Evolutionary conservation across 2,329 filamentous ascomycete species (phyloP), one percentile per base, ranked within the genome.

Genomic region (Fusarium tjaetaba): DNA sequence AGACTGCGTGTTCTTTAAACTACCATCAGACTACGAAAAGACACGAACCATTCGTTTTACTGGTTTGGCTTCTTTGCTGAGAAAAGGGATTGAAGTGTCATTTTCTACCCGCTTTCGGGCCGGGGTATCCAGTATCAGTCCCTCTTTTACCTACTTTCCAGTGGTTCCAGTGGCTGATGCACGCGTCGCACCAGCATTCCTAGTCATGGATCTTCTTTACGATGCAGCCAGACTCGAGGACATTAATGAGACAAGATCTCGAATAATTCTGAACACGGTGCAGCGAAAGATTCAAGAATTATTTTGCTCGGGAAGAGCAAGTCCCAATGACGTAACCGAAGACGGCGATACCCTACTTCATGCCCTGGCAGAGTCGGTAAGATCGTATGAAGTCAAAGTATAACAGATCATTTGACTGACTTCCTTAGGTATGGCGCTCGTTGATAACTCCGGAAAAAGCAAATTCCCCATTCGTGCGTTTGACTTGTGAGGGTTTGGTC

Each of bases 341-440:
- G 0, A 10, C 0, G 16, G 5, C 9, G 0, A 3, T 0, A 49
- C 46, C 28, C 28, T 49, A 5, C 46, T 49, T 18, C 15, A 49
- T 32, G 0, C 0, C 7, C 20, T 48, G 0, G 5, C 5, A 2
- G 0, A 0, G 0, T 2, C 20, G 8, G 46, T 49, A 49, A n/a
- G 46, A 10, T n/a, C 15, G 5, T 0, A 13, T 18, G 10, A 13
- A 0, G 0, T 2, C 7, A 49, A 30, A 4, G 7, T 1, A 30
- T 6, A 6, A 7, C 1, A 1, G 6, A 3, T 16, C n/a, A 1
- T n/a, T 16, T 8, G 4, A 5, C 20, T 48, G 14, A 48, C 14
- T 11, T n/a, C 0, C 11, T 11, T n/a, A 30, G 45, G 4, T n/a
- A 4, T 5, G 0, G 8, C 0, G 0, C 4, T 3, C 0, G 10